Evolutionary conservation across 805 yeast genomes (phyloP).

Genomic region (Wickerhamiella spandovensis): DNA sequence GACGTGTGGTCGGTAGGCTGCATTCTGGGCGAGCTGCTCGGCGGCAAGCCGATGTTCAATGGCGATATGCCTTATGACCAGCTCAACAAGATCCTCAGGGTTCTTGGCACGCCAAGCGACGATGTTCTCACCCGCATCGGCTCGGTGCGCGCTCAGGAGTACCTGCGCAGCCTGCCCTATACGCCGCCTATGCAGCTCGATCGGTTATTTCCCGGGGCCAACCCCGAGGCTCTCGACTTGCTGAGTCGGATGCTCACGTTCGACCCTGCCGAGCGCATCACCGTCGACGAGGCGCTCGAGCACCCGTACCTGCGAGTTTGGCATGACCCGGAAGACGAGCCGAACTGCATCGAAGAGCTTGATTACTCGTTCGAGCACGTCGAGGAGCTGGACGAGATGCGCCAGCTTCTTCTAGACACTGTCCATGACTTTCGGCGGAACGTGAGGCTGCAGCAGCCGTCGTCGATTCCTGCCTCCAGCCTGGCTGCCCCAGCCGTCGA

Average conservation of each 20-base stretch:
- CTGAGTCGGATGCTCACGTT: conserved; percentile 61
- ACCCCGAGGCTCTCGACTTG: conserved; percentile 56
- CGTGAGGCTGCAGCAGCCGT: conserved; percentile 14
- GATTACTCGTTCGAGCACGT: conserved; percentile 89
- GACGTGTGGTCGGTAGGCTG: conserved; percentile 98
- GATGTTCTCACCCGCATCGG: conserved; percentile 55
- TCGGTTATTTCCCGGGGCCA: conserved; percentile 36
- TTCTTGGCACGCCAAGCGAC: conserved; percentile 75
- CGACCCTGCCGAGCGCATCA: conserved; percentile 69
- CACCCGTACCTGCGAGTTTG: conserved; percentile 82
- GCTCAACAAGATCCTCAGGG: conserved; percentile 67
- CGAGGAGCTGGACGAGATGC: conserved; percentile 60
- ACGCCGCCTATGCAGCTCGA: conserved; percentile 47
- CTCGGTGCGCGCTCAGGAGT: conserved; percentile 77
- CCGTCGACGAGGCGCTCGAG: conserved; percentile 68
- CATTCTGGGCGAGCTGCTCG: conserved; percentile 78
- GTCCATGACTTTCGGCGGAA: conserved; percentile 30
- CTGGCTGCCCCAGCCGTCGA: neutral
- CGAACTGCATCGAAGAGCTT: conserved; percentile 70
- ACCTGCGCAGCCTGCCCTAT: conserved; percentile 66
- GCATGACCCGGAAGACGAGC: conserved; percentile 93
- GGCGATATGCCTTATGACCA: conserved; percentile 93
- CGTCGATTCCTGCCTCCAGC: neutral
- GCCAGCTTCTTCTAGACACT: conserved; percentile 65
- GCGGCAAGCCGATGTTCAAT: conserved; percentile 81